Evolutionary conservation across 768 basidiomycete genomes (phyloP).

Genomic region (Hypholoma sublateritium): DNA sequence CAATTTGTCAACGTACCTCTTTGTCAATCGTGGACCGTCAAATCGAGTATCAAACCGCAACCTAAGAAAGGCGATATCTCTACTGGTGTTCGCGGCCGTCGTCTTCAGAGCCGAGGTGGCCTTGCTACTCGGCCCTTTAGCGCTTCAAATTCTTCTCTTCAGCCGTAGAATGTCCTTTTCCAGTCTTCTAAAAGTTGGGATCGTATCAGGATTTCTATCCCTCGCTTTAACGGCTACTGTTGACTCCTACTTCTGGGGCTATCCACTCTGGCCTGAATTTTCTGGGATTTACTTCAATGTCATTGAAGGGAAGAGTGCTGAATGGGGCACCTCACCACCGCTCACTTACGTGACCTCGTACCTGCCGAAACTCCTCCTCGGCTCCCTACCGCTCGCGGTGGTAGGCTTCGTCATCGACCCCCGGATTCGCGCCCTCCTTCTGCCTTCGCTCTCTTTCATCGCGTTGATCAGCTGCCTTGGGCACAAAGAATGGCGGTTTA

Average conservation of each 20-base stretch:
- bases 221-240: conserved; percentile 59
- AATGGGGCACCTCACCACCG: conserved; percentile 87
- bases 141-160: conserved; percentile 47
- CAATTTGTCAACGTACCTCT: conserved; percentile 51
- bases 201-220: conserved; percentile 48
- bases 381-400: conserved; percentile 58
- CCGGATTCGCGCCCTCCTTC: conserved; percentile 49
- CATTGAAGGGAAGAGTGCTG: conserved; percentile 76
- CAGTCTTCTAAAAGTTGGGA: conserved; percentile 47
- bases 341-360: conserved; percentile 62
- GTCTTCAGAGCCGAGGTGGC: conserved; percentile 82
- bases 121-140: conserved; percentile 62
- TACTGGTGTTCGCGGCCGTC: conserved; percentile 67
- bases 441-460: conserved; percentile 55
- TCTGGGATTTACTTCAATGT: conserved; percentile 83
- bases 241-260: conserved; percentile 88
- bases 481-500: conserved; percentile 98
- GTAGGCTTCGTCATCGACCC: conserved; percentile 50
- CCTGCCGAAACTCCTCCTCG: conserved; percentile 79
- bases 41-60: conserved; percentile 32
- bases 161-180: conserved; percentile 40
- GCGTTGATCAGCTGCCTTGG: conserved; percentile 69
- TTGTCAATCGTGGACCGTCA: conserved; percentile 44
- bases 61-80: conserved; percentile 43
- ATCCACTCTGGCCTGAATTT: conserved; percentile 85